A percentile compares a stretch with the other conserved stretches of the same genome.
Evolutionary conservation across 1,139 yeast genomes (phyloP).

Genomic region (Hyphopichia wangnamkhiaoensis): DNA sequence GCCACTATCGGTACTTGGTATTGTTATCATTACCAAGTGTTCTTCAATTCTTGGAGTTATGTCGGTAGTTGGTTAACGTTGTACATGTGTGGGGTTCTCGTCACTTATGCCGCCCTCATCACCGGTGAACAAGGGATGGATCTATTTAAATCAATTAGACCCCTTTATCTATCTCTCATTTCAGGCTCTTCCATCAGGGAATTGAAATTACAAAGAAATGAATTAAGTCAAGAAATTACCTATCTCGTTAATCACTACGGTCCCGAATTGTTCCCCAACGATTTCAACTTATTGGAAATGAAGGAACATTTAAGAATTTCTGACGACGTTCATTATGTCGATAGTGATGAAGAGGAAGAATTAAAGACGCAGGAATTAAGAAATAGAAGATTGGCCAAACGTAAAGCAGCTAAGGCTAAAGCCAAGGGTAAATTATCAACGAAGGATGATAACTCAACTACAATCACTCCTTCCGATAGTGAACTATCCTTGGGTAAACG

Average conservation of each 20-base stretch:
- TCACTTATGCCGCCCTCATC: conserved; percentile 84
- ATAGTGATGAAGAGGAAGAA: conserved; percentile 59
- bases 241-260: conserved; percentile 47
- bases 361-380: conserved; percentile 54
- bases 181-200: conserved; percentile 61
- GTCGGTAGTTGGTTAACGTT: conserved; percentile 46
- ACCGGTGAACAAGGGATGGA: conserved; percentile 95
- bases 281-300: conserved; percentile 45
- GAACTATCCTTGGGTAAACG: conserved; percentile 23
- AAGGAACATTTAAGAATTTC: conserved; percentile 29
- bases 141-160: conserved; percentile 76
- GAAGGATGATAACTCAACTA: no score
- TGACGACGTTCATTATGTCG: conserved; percentile 30
- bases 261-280: conserved; percentile 46
- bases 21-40: conserved; percentile 23
- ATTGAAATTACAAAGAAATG: conserved; percentile 41
- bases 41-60: conserved; percentile 12
- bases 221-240: conserved; percentile 45
- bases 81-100: conserved; percentile 60
- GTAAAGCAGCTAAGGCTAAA: conserved; percentile 16
- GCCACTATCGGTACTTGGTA: conserved; percentile 66
- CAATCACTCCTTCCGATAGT: conserved; percentile 16
- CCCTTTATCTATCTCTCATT: conserved; percentile 72
- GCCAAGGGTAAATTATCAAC: background rate
- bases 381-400: conserved; percentile 38